phyloP scores from a whole-genome alignment of 192 early-diverging fungal genomes.

The Backusella australiensis region DNA sequence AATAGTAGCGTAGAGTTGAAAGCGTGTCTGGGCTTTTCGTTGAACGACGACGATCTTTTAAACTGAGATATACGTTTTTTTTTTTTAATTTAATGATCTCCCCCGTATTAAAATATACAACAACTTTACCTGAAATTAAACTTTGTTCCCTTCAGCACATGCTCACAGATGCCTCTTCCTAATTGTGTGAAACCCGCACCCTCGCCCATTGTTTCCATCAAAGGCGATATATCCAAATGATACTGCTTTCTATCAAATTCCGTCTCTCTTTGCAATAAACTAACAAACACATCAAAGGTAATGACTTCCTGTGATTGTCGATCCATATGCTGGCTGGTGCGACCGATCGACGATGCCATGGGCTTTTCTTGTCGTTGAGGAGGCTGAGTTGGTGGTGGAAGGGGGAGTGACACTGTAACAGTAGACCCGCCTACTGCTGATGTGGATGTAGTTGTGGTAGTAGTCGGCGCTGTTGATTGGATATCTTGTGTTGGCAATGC shows the following conservation, averaged over 20 bases:
- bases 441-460: background rate
- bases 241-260: conserved; percentile 32
- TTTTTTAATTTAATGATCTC: background rate
- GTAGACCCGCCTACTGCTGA: background rate
- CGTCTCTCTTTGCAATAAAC: conserved; percentile 15
- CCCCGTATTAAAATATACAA: background rate
- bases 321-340: conserved; percentile 8
- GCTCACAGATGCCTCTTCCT: conserved; percentile 32
- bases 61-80: conserved; percentile 5
- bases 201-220: conserved; percentile 21
- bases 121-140: conserved; percentile 37
- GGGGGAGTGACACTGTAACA: background rate
- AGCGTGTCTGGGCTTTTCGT: conserved; percentile 28
- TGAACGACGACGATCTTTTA: conserved; percentile 34
- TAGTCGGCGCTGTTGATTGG: background rate
- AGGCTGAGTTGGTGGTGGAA: background rate
- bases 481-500: conserved; percentile 13
- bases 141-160: conserved; percentile 30
- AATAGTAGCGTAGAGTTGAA: conserved; percentile 37
- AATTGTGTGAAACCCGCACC: conserved; percentile 27
- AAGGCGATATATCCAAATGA: conserved; percentile 23
- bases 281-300: conserved; percentile 21
- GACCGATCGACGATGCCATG: background rate
- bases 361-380: background rate
- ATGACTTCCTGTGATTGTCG: conserved; percentile 11